Conservation (phyloP, 2,329 filamentous ascomycete genomes). For the Hypomyces perniciosus region DNA sequence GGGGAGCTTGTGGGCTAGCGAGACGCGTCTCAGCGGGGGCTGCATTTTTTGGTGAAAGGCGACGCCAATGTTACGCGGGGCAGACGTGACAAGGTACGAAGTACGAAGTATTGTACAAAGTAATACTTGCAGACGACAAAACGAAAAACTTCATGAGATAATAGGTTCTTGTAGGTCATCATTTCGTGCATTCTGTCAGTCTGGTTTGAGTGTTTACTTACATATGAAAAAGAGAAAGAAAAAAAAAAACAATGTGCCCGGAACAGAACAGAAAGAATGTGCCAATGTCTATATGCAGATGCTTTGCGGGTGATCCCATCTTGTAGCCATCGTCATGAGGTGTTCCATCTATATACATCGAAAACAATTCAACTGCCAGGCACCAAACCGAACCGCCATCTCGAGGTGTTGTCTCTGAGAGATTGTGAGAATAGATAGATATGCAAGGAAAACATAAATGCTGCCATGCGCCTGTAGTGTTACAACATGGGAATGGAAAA, state of each 20-base stretch:
- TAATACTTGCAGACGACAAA: too few species aligned
- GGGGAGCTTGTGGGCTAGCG: conserved; percentile 3
- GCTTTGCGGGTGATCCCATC: too few species aligned
- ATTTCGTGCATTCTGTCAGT: background rate
- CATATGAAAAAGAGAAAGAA: background rate
- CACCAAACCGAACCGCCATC: background rate
- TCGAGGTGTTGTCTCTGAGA: background rate
- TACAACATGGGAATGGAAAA: background rate
- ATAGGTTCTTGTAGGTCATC: too few species aligned
- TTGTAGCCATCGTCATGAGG: too few species aligned
- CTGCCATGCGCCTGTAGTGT: conserved; percentile 9
- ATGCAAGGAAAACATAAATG: conserved; percentile 3
- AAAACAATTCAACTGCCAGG: background rate
- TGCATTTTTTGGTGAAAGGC: background rate
- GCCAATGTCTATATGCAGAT: background rate
- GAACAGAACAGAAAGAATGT: background rate
- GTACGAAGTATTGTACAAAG: background rate
- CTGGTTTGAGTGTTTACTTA: background rate
- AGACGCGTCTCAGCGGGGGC: conserved; percentile 11
- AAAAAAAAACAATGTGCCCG: background rate
- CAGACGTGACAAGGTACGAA: background rate
- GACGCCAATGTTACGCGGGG: conserved; percentile 28
- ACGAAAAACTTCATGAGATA: too few species aligned
- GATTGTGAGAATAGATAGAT: background rate
- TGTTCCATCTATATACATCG: too few species aligned